A percentile compares a stretch with the other conserved stretches of the same genome.
phyloP scores from a whole-genome alignment of 805 yeast species.

The Blastobotrys terrestris region DNA sequence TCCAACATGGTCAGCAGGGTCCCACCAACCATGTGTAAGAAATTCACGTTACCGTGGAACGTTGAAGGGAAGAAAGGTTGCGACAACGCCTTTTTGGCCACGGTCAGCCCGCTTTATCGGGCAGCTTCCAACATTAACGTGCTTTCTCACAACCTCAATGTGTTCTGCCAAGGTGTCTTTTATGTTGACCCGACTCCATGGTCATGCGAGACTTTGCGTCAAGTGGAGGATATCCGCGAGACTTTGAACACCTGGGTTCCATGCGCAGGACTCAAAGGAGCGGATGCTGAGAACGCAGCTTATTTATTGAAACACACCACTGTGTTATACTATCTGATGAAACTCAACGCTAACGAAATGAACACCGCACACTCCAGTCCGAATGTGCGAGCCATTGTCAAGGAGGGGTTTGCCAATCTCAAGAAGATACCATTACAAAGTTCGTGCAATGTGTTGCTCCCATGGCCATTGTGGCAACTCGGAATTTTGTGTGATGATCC shows the following conservation, averaged over 20 bases:
- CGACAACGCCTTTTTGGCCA: neutral
- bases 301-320: constrained; percentile 11
- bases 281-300: constrained; percentile 9
- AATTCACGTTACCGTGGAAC: neutral
- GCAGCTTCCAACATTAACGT: neutral
- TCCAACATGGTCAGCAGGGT: neutral
- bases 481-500: constrained; percentile 10
- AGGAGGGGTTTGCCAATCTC: constrained; percentile 3
- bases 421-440: constrained; percentile 4
- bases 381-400: neutral
- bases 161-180: neutral
- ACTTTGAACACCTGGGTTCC: constrained; percentile 6
- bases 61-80: neutral
- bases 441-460: constrained; percentile 3
- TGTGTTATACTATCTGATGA: constrained; percentile 9
- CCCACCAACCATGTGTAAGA: neutral
- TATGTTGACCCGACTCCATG: neutral
- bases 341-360: constrained; percentile 9
- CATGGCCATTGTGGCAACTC: constrained; percentile 17
- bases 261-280: constrained; percentile 4
- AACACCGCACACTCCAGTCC: neutral
- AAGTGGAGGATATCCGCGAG: constrained; percentile 5
- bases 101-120: constrained; percentile 1
- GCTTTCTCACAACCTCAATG: neutral
- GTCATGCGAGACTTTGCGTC: neutral